Base-by-base conservation (phyloP, 345 rosid genomes). In the Xanthoceras sorbifolium region DNA sequence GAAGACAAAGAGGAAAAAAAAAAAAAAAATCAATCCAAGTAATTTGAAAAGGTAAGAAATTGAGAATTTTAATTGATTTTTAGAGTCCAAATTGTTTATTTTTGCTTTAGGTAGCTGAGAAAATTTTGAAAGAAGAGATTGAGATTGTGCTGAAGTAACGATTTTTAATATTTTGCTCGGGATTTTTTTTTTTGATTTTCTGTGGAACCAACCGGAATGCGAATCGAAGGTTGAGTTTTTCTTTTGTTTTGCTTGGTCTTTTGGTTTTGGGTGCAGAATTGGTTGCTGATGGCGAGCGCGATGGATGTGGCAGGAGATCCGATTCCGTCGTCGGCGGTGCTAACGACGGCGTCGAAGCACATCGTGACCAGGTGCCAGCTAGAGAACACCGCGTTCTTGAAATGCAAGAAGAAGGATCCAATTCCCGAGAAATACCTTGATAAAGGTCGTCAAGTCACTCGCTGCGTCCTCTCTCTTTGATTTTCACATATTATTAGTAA, bases 361-460 rank as follows among this genome's bases (percentile, higher is more conserved):
- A 90, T 96, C 57, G 90, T 82, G 61, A 64, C 64, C 22, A 77
- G 94, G 71, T 96, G 99, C 85, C 84, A 65, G 55, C 77, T 80
- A 9, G 97, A 93, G 86, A 96, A 96, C 78, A 83, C 93, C 71
- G 97, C 81, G 38, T 96, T 93, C 80, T 89, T 96, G 80, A 96
- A 90, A 82, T 96, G 99, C 86, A 96, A 96, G 90, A 86, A n/a
- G n/a, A n/a, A n/a, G n/a, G n/a, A n/a, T n/a, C n/a, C n/a, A n/a
- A n/a, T n/a, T n/a, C n/a, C n/a, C 0, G 99, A 96, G 92, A 93
- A 92, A 68, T 96, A 98, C 75, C 97, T 96, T 34, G 98, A 93
- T 11, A 90, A 96, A 72, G 99, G 99, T 65, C 90, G 88, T 42
- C 87, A 93, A 77, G 99, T 94, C 81, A 96, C 99, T 77, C 95